Conservation (phyloP, 192 early-diverging fungal genomes). For the Coemansia sp. region DNA sequence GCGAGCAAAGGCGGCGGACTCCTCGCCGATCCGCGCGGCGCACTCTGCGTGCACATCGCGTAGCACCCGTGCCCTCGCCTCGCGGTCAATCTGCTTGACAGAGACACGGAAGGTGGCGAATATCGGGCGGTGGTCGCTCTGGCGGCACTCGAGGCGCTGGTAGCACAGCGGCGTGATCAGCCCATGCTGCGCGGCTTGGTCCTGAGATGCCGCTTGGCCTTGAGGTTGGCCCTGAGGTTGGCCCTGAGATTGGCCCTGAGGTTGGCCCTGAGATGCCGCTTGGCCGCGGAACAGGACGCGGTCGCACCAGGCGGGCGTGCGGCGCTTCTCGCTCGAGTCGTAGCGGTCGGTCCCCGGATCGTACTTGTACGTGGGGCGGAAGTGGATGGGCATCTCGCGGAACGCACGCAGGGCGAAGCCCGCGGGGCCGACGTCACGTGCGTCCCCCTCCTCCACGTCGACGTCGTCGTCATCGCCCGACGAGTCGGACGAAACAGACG, state of each 20-base stretch:
- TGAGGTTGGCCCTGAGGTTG: too few relatives aligned
- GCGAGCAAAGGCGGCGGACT: slow-evolving; percentile 33
- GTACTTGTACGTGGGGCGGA: slow-evolving; percentile 98
- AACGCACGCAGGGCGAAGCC: slow-evolving; percentile 77
- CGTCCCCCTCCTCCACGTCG: too few relatives aligned
- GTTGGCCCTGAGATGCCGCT: slow-evolving; percentile 12
- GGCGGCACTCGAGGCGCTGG: slow-evolving; percentile 64
- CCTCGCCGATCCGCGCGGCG: slow-evolving; percentile 40
- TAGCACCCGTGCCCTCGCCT: slow-evolving; percentile 41
- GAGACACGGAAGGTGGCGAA: slow-evolving; percentile 62
- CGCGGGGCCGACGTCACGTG: slow-evolving; percentile 48
- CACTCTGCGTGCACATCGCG: slow-evolving; percentile 55
- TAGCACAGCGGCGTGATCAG: slow-evolving; percentile 54
- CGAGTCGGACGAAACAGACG: slow-evolving; percentile 13
- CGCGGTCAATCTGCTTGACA: slow-evolving; percentile 61
- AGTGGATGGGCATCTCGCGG: slow-evolving; percentile 71
- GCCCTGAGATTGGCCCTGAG: too few relatives aligned
- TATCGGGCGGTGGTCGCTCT: slow-evolving; percentile 88
- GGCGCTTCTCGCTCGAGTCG: slow-evolving; percentile 91
- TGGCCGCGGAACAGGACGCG: slow-evolving; percentile 70
- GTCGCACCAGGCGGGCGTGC: slow-evolving; percentile 96
- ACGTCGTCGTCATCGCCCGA: slow-evolving; percentile 40
- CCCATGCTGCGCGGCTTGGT: slow-evolving; percentile 31
- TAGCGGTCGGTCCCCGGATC: slow-evolving; percentile 80
- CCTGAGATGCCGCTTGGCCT: slow-evolving; percentile 25